Percentiles rank a stretch among this genome's conserved stretches.
Conservation (phyloP, 2,329 filamentous ascomycete species). For the Coleophoma cylindrospora region DNA sequence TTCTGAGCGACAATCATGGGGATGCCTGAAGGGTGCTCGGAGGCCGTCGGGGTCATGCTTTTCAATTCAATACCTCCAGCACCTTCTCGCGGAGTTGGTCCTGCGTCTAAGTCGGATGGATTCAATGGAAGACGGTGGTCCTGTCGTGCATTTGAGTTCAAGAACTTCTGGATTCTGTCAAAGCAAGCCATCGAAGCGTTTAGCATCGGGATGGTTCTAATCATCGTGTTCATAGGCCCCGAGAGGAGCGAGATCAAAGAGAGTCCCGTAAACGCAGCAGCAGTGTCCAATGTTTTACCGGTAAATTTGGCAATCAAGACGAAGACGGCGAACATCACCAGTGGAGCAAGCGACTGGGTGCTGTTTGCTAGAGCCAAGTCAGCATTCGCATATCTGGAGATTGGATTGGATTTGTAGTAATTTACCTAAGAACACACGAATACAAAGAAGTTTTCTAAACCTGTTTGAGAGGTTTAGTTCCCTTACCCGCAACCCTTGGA, state of each 20-base stretch:
- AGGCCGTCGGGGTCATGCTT: background rate
- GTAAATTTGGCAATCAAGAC: slow-evolving; percentile 24
- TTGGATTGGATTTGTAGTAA: slow-evolving; percentile 7
- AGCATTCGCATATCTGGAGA: no score
- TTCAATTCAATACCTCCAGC: slow-evolving; percentile 8
- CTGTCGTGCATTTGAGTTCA: slow-evolving; percentile 12
- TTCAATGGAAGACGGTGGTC: slow-evolving; percentile 16
- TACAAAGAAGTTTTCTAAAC: slow-evolving; percentile 29
- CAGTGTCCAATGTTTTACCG: slow-evolving; percentile 19
- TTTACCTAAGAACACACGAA: slow-evolving; percentile 13
- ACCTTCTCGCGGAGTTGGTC: background rate
- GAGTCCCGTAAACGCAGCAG: slow-evolving; percentile 33
- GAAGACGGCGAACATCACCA: slow-evolving; percentile 34
- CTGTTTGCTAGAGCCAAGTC: slow-evolving; percentile 9
- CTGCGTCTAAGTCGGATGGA: no score
- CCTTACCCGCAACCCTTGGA: slow-evolving; percentile 30
- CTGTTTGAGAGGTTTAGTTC: slow-evolving; percentile 34
- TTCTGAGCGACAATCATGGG: slow-evolving; percentile 16
- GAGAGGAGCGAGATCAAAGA: slow-evolving; percentile 35
- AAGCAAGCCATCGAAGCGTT: slow-evolving; percentile 35
- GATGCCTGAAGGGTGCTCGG: background rate
- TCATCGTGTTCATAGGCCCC: slow-evolving; percentile 32
- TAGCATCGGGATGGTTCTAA: slow-evolving; percentile 32
- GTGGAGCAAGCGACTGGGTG: slow-evolving; percentile 27
- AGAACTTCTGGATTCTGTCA: slow-evolving; percentile 33